These are phyloP conservation scores for Lichina pygmaea DNA, from an alignment of 495 filamentous ascomycete species.

Conservation along the genomic window DNA sequence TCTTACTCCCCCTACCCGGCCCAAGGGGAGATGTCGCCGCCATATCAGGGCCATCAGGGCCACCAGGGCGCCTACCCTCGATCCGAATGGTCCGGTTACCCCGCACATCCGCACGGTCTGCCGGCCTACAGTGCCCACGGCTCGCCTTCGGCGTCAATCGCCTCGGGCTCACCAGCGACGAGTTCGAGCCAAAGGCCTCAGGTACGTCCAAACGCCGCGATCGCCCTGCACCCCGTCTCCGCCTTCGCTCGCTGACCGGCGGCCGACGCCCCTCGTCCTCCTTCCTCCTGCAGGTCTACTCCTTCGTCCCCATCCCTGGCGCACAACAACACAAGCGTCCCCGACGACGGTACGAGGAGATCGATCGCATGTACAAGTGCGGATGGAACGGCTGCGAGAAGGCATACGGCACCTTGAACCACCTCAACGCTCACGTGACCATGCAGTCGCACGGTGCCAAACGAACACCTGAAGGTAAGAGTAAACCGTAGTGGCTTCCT, in stretches of 20 bases:
- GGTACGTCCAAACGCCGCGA: background rate
- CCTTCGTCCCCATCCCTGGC: conserved; percentile 92
- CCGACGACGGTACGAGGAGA: conserved; percentile 85
- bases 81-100: conserved; percentile 61
- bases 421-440: conserved; percentile 16
- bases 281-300: conserved; percentile 53
- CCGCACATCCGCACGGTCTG: background rate
- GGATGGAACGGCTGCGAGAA: conserved; percentile 86
- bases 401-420: conserved; percentile 27
- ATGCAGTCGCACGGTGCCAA: conserved; percentile 1
- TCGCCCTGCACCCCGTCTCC: background rate
- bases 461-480: conserved; percentile 6
- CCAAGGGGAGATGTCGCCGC: conserved; percentile 53
- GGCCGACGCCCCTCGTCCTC: background rate
- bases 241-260: background rate
- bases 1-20: conserved; percentile 70
- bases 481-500: background rate
- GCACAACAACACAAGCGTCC: conserved; percentile 95
- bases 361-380: conserved; percentile 99
- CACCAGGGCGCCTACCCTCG: conserved; percentile 37
- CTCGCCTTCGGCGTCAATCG: background rate
- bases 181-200: background rate
- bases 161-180: background rate
- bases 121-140: background rate
- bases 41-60: conserved; percentile 23